Base-by-base conservation (phyloP, 169 alveolate species). In the Plasmodium gallinaceum region DNA sequence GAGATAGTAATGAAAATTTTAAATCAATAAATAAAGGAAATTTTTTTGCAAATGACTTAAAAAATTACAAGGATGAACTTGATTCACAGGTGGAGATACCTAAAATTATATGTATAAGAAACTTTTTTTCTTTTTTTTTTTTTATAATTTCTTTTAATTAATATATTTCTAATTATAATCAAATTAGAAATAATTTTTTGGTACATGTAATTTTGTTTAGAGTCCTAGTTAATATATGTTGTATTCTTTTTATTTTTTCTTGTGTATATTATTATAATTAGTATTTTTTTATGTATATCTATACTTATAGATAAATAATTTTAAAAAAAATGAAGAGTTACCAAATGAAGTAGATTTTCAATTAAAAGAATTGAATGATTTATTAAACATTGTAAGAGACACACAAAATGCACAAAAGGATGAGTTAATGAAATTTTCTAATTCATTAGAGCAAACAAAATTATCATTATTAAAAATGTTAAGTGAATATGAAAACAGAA, bases 401-500 rank as follows among this genome's bases (percentile, higher is more conserved):
- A 83, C 86, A 20, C 91, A 83, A 69, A 65, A 42, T 24, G 52
- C 24, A 16, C 91, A 83, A 20, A 62, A 54, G 58, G 7, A 46
- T 16, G 32, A 48, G 42, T 48, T 83, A 46, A 5, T 68, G 5
- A 62, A 69, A 9, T 69, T 68, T 24, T 83, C 85, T 14, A 52
- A 18, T 12, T 83, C 74, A 10, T 26, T 83, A 22, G 86, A 83
- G 54, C 64, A 52, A 69, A 83, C 86, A 62, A 83, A 83, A 83
- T 37, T 68, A 68, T 70, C 91, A 7, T 32, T 83, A 4, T 66
- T 68, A n/a, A 83, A 83, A 83, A 83, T 83, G 83, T 37, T 83
- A 83, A 69, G 73, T 43, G 91, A 83, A 69, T 83, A 83, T 46
- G 91, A 83, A 83, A 83, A 83, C 18, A 68, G 91, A 83, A 83